Evolutionary conservation across 768 basidiomycete genomes (phyloP).

Genomic region (Russula emetica): DNA sequence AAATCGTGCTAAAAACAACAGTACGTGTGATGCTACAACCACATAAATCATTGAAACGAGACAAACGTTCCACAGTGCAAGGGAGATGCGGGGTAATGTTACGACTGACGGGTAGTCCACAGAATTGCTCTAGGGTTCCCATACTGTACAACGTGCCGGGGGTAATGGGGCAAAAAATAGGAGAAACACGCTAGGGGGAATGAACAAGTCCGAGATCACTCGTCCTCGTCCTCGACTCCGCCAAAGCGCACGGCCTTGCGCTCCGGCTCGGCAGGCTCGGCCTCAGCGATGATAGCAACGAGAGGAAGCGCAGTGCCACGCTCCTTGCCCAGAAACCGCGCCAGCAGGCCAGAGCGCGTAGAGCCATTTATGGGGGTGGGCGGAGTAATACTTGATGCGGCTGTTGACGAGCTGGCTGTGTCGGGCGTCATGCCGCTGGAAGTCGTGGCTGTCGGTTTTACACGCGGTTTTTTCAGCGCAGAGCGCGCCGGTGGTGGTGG

Average conservation of each 20-base stretch:
- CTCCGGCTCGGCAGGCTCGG: conserved; percentile 7
- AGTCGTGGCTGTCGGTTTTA: conserved; percentile 34
- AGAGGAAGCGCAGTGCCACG: background rate
- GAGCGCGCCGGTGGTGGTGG: conserved; percentile 60
- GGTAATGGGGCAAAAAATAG: background rate
- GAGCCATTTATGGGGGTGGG: conserved; percentile 30
- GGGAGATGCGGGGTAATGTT: background rate
- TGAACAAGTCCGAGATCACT: background rate
- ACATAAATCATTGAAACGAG: conserved; percentile 6
- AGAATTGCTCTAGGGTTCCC: conserved; percentile 11
- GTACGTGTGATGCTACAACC: conserved; percentile 15
- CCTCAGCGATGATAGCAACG: background rate
- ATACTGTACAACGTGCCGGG: background rate
- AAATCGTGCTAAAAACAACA: no score
- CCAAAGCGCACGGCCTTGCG: conserved; percentile 26
- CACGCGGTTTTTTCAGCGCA: conserved; percentile 54
- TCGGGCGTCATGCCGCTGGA: conserved; percentile 31
- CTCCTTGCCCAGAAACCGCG: conserved; percentile 27
- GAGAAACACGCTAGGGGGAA: background rate
- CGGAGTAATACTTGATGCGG: conserved; percentile 40
- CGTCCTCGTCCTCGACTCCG: conserved; percentile 5
- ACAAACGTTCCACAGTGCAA: background rate
- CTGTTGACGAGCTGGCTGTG: conserved; percentile 45
- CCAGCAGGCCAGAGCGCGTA: conserved; percentile 34
- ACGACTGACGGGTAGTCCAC: background rate